A percentile compares a stretch with the other conserved stretches of the same genome.
Evolutionary conservation across 179 eudicot genomes (phyloP).

Genomic region (Vitellaria paradoxa): DNA sequence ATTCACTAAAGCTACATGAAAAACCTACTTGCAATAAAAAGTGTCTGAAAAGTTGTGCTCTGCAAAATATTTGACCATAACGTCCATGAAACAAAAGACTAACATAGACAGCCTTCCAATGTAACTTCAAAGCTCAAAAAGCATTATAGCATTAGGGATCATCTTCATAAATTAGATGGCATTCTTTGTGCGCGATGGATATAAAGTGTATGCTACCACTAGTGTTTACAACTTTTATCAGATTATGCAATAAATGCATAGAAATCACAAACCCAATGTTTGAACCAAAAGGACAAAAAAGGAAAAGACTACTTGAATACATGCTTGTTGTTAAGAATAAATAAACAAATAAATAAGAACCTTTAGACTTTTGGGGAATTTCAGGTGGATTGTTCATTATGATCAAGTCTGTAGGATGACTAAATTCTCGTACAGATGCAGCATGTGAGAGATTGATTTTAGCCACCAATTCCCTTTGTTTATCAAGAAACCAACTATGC

Average conservation of each 20-base stretch:
- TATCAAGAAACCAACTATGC: constrained; percentile 68
- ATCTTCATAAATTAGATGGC: neutral
- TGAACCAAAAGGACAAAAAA: neutral
- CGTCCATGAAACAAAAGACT: neutral
- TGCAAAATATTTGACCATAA: neutral
- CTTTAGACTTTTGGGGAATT: constrained; percentile 46
- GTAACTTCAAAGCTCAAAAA: neutral
- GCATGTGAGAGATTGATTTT: constrained; percentile 1
- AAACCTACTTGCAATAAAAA: neutral
- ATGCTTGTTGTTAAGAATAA: too few species aligned
- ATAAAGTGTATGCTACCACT: too few species aligned
- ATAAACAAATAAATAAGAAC: constrained; percentile 17
- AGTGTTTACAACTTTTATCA: neutral
- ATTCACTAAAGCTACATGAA: neutral
- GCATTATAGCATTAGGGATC: neutral
- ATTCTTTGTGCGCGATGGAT: neutral
- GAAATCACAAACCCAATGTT: neutral
- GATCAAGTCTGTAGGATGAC: constrained; percentile 18
- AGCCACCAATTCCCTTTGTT: constrained; percentile 26
- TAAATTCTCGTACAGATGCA: constrained; percentile 16
- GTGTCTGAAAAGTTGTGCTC: neutral
- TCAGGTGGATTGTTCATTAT: constrained; percentile 23
- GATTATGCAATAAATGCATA: neutral
- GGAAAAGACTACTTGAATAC: neutral
- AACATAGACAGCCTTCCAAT: neutral